phyloP scores from a whole-genome alignment of 495 filamentous ascomycete species.

The Penicillium subrubescens region DNA sequence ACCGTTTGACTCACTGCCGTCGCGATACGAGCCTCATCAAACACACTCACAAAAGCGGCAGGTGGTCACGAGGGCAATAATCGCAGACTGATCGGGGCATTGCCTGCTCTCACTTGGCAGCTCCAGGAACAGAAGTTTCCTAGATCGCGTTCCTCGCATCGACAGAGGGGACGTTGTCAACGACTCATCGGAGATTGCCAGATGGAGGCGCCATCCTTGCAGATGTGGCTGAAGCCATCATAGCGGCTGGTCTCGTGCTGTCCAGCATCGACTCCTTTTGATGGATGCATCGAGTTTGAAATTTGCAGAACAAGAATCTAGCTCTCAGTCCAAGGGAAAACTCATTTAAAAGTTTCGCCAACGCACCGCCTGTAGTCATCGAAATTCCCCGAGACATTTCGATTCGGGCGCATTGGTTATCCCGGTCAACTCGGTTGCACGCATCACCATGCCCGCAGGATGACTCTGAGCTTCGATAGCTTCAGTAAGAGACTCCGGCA shows the following conservation, averaged over 20 bases:
- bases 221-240: conserved; percentile 13
- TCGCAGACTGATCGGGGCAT: neutral
- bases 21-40: conserved; percentile 6
- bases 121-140: neutral
- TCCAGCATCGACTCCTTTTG: conserved; percentile 10
- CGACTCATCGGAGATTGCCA: neutral
- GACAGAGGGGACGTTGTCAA: neutral
- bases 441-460: conserved; percentile 44
- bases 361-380: conserved; percentile 47
- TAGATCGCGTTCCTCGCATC: neutral
- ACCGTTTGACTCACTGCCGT: neutral
- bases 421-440: conserved; percentile 49
- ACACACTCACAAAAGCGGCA: neutral
- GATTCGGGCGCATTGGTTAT: conserved; percentile 32
- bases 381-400: conserved; percentile 44
- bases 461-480: conserved; percentile 38
- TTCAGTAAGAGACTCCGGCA: no score
- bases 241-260: conserved; percentile 16
- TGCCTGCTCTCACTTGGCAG: conserved; percentile 3
- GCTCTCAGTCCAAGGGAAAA: conserved; percentile 21
- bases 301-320: conserved; percentile 15
- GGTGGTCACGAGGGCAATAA: conserved; percentile 1
- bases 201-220: conserved; percentile 7
- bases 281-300: conserved; percentile 19
- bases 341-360: conserved; percentile 29